Evolutionary conservation across 306 rosid species (phyloP).

Genomic region (Quercus alba): DNA sequence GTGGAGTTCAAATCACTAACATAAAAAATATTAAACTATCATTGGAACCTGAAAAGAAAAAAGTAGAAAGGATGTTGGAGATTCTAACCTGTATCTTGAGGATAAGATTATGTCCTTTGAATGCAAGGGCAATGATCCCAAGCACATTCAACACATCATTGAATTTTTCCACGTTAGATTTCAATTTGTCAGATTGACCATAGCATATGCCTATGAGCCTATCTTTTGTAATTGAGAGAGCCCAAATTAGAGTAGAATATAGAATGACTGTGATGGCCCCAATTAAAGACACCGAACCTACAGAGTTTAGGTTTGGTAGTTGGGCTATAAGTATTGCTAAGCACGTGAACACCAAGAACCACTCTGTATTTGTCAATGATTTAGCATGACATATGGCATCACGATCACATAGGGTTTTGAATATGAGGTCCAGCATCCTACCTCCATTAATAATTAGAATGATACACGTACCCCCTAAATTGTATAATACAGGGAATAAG

Average conservation of each 20-base stretch:
- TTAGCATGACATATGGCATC: too few relatives aligned
- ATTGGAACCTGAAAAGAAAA: too few relatives aligned
- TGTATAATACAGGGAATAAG: too few relatives aligned
- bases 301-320: constrained; percentile 58
- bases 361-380: neutral
- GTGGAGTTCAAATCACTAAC: too few relatives aligned
- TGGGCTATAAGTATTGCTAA: constrained; percentile 54
- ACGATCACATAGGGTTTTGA: too few relatives aligned
- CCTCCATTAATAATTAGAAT: constrained; percentile 44
- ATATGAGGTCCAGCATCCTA: neutral
- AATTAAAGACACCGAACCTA: constrained; percentile 43
- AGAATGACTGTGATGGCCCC: constrained; percentile 37
- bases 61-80: neutral
- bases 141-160: constrained; percentile 36
- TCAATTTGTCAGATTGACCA: neutral
- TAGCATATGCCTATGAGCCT: constrained; percentile 32
- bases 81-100: constrained; percentile 72
- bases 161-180: constrained; percentile 14
- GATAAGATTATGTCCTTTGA: constrained; percentile 70
- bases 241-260: constrained; percentile 53
- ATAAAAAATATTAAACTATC: too few relatives aligned
- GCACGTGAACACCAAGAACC: constrained; percentile 56
- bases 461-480: constrained; percentile 40
- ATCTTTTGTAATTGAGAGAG: constrained; percentile 40
- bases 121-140: constrained; percentile 47